Evolutionary conservation across 352 stramenopile genomes (phyloP).

Genomic region (Globisporangium irregulare): DNA sequence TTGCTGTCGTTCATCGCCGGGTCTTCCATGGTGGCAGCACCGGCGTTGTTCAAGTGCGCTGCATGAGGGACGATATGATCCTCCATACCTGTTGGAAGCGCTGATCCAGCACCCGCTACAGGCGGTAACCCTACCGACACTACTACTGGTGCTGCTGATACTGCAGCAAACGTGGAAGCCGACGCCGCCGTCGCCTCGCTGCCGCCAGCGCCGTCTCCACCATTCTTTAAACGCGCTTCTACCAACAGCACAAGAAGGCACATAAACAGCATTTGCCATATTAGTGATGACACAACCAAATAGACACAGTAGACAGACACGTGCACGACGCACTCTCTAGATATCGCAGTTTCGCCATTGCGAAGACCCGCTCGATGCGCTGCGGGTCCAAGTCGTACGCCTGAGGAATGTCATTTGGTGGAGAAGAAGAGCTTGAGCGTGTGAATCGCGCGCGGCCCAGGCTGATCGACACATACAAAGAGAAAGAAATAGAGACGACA

Average conservation of each 20-base stretch:
- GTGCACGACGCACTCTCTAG: slow-evolving; percentile 22
- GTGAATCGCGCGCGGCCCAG: background rate
- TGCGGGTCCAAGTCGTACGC: slow-evolving; percentile 48
- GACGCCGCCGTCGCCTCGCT: slow-evolving; percentile 2
- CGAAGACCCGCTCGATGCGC: slow-evolving; percentile 49
- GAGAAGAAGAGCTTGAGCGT: background rate
- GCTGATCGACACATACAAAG: background rate
- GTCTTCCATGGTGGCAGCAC: slow-evolving; percentile 13
- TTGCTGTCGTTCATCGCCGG: slow-evolving; percentile 20
- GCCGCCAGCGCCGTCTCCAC: background rate
- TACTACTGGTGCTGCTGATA: background rate
- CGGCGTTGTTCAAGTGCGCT: background rate
- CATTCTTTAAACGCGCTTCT: slow-evolving; percentile 7
- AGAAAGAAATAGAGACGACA: too few species aligned
- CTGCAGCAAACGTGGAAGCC: slow-evolving; percentile 7
- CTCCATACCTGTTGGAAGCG: background rate
- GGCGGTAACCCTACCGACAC: background rate
- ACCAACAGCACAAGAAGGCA: background rate
- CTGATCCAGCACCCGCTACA: background rate
- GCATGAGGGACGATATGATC: slow-evolving; percentile 1
- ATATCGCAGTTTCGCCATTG: slow-evolving; percentile 39
- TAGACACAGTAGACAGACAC: background rate
- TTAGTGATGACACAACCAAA: background rate
- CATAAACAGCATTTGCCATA: background rate
- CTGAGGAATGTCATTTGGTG: slow-evolving; percentile 17